Base-by-base conservation (phyloP, 306 rosid species). In the Sechiopsis laciniata region DNA sequence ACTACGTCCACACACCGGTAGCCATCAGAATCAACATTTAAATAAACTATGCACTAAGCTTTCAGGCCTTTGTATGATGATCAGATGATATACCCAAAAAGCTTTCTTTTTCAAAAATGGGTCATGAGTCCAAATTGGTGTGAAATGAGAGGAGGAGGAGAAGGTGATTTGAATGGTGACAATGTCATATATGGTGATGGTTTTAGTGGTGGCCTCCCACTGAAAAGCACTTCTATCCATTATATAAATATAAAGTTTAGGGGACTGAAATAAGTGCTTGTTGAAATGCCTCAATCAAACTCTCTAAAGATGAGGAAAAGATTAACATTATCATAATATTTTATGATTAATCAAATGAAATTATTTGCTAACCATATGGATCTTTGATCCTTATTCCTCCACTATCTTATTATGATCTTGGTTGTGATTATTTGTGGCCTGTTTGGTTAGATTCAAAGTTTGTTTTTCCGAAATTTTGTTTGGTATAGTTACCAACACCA, bases 131-230 rank as follows among this genome's bases (percentile, higher is more conserved):
- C 46, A 69, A 65, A 40, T 69, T 22, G 74, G 8, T 50, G 45
- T 51, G 42, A 69, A 69, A 7, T 51, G 58, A 50, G 37, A 50
- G 74, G 74, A 14, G 37, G 40, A 8, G 51, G 58, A 50, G 45
- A 22, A 69, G 6, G 22, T 19, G 35, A 46, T 19, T 9, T 29
- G 5, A 65, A 42, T 65, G 4, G 53, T 29, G 15, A 19, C 9
- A 10, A 40, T 65, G 32, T 17, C 3, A 24, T 8, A 15, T n/a
- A 61, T 37, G 52, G 29, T 21, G 71, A 37, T n/a, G 10, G 54
- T 65, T 52, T 54, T 0, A 63, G 13, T 63, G 54, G 54, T 19
- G 55, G 32, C 70, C 51, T 66, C 26, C 72, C 71, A 65, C 53
- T 65, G 14, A 63, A 35, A 37, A 37, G 0, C 19, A 20, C 14